These are phyloP conservation scores for Striga hermonthica DNA, from an alignment of 305 asterid species.

Conservation along the genomic window DNA sequence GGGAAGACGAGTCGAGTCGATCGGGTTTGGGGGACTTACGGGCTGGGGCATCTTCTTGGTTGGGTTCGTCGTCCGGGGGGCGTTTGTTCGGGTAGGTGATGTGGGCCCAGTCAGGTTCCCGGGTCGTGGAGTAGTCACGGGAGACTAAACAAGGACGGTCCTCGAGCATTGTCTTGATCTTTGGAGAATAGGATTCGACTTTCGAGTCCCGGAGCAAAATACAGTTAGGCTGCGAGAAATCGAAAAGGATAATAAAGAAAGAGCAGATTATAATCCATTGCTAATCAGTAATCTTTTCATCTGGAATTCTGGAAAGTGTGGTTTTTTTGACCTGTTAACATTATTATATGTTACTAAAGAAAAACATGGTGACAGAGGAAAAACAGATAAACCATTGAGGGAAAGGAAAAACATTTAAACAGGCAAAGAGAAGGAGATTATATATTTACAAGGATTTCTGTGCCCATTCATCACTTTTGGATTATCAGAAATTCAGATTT, in stretches of 20 bases:
- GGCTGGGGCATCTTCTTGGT: slow-evolving; percentile 38
- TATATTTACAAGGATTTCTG: slow-evolving; percentile 5
- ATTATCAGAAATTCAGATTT: slow-evolving; percentile 4
- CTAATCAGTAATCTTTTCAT: no score
- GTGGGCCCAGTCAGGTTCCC: slow-evolving; percentile 59
- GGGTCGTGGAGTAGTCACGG: slow-evolving; percentile 51
- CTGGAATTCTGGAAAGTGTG: no score
- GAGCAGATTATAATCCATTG: no score
- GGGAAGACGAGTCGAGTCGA: slow-evolving; percentile 43
- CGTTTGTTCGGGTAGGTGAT: slow-evolving; percentile 49
- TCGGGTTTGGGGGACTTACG: slow-evolving; percentile 48
- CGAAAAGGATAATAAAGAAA: not conserved
- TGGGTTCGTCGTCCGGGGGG: slow-evolving; percentile 45
- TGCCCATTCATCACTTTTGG: slow-evolving; percentile 22
- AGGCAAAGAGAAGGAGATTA: slow-evolving; percentile 7
- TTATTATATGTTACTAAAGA: no score
- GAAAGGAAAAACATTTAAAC: no score
- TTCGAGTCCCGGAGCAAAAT: slow-evolving; percentile 31
- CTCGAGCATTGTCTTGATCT: slow-evolving; percentile 65
- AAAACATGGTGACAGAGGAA: not conserved
- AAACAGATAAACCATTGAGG: not conserved
- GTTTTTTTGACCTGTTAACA: no score
- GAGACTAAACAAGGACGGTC: slow-evolving; percentile 68
- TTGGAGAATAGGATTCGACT: not conserved
- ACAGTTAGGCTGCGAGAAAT: not conserved